Conservation (phyloP, 2,329 filamentous ascomycete genomes). For the Fusarium transvaalense region DNA sequence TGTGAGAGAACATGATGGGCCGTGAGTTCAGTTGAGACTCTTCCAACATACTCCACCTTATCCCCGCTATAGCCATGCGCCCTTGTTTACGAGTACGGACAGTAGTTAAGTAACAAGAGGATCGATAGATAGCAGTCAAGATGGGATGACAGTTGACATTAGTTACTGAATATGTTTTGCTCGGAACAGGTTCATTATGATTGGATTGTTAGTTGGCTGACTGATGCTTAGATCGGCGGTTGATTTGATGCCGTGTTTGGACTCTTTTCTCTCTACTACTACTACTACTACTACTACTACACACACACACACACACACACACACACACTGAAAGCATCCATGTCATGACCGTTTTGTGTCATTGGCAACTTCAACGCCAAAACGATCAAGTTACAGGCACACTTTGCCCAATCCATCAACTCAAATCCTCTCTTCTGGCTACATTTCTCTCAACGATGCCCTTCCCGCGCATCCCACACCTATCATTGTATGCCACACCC, state of each 20-base stretch:
- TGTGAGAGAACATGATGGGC: constrained; percentile 26
- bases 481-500: constrained; percentile 19
- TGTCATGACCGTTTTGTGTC: constrained; percentile 1
- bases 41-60: constrained; percentile 23
- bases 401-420: constrained; percentile 7
- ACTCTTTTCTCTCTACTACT: no score
- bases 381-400: constrained; percentile 8
- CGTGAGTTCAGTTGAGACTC: constrained; percentile 9
- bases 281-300: no score
- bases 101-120: not conserved
- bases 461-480: constrained; percentile 35
- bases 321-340: not conserved
- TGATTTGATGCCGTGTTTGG: not conserved
- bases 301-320: not conserved
- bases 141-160: not conserved
- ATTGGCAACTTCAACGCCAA: constrained; percentile 11
- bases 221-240: not conserved
- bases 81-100: constrained; percentile 25
- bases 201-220: not conserved
- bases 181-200: constrained; percentile 1
- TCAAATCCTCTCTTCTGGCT: constrained; percentile 5
- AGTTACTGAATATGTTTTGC: not conserved
- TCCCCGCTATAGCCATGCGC: constrained; percentile 21
- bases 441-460: constrained; percentile 18
- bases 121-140: not conserved